Evolutionary conservation across 345 rosid species (phyloP).

Genomic region (Cardamine resedifolia): DNA sequence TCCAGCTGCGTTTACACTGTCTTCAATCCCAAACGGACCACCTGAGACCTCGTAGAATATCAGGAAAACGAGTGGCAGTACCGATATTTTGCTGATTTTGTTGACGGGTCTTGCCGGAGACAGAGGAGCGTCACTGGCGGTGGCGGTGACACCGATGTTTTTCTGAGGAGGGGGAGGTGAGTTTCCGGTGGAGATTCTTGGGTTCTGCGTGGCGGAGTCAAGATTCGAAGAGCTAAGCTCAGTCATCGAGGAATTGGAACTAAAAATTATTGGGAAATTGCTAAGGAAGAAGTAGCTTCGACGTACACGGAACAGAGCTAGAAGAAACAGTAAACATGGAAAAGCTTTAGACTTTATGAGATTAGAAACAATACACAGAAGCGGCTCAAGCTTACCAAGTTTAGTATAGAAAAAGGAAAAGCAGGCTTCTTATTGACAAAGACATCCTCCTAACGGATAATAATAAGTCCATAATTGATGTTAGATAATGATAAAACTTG

Average conservation of each 20-base stretch:
- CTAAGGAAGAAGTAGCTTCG: neutral
- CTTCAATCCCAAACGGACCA: constrained; percentile 80
- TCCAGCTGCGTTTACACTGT: constrained; percentile 68
- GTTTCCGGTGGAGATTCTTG: neutral
- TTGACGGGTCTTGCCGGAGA: constrained; percentile 2
- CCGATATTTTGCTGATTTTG: constrained; percentile 50
- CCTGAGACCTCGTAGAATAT: constrained; percentile 36
- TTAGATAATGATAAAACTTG: neutral
- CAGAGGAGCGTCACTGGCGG: neutral
- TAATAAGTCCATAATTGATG: neutral
- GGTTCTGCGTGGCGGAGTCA: neutral
- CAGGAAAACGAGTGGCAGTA: constrained; percentile 51
- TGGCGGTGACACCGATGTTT: neutral
- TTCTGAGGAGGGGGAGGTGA: neutral
- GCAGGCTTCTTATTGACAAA: neutral
- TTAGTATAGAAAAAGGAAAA: neutral
- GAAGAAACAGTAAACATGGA: neutral
- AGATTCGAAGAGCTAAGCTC: neutral
- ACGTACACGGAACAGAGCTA: neutral
- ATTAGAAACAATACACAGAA: neutral
- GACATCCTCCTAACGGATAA: neutral
- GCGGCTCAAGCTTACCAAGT: neutral
- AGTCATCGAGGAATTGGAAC: constrained; percentile 4
- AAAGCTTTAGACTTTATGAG: neutral
- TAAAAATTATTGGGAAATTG: neutral